Percentiles rank a stretch among this genome's conserved stretches.
These are phyloP conservation scores for Malus hybrid DNA, from an alignment of 331 rosid genomes.

Conservation along the genomic window DNA sequence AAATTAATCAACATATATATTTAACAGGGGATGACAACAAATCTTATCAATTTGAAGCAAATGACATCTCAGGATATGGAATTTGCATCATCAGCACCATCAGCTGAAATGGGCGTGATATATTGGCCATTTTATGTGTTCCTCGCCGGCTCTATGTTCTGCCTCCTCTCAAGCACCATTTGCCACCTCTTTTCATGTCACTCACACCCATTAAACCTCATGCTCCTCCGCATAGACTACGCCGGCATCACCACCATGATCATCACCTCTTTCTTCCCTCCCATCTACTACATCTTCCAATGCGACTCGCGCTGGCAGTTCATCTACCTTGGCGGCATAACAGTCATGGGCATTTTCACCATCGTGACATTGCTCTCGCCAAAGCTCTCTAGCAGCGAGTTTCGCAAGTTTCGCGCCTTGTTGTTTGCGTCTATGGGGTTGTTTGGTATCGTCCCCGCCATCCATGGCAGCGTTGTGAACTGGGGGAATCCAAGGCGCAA, in stretches of 20 bases:
- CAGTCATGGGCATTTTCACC: slow-evolving; percentile 76
- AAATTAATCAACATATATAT: slow-evolving; percentile 9
- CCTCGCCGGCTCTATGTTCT: slow-evolving; percentile 86
- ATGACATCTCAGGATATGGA: slow-evolving; percentile 34
- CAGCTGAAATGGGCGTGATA: slow-evolving; percentile 3
- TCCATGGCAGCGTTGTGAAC: slow-evolving; percentile 61
- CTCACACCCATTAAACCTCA: slow-evolving; percentile 47
- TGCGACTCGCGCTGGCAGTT: slow-evolving; percentile 83
- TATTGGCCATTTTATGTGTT: slow-evolving; percentile 92
- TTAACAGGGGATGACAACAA: slow-evolving; percentile 49
- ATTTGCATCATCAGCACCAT: neutral
- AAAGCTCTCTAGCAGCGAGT: slow-evolving; percentile 38
- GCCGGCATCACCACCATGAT: slow-evolving; percentile 81
- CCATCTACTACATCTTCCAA: slow-evolving; percentile 80
- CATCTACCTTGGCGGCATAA: slow-evolving; percentile 70
- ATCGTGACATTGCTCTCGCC: slow-evolving; percentile 61
- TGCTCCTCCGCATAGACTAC: slow-evolving; percentile 62
- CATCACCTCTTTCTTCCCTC: slow-evolving; percentile 95
- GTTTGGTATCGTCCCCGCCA: slow-evolving; percentile 76
- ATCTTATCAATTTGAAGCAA: slow-evolving; percentile 40
- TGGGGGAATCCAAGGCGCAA: slow-evolving; percentile 82
- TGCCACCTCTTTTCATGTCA: slow-evolving; percentile 96
- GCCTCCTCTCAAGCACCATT: slow-evolving; percentile 81
- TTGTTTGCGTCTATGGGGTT: slow-evolving; percentile 90
- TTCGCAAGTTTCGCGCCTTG: slow-evolving; percentile 54